A percentile compares a stretch with the other conserved stretches of the same genome.
phyloP scores from a whole-genome alignment of 2,329 filamentous ascomycete species.

The Blastomyces silverae region DNA sequence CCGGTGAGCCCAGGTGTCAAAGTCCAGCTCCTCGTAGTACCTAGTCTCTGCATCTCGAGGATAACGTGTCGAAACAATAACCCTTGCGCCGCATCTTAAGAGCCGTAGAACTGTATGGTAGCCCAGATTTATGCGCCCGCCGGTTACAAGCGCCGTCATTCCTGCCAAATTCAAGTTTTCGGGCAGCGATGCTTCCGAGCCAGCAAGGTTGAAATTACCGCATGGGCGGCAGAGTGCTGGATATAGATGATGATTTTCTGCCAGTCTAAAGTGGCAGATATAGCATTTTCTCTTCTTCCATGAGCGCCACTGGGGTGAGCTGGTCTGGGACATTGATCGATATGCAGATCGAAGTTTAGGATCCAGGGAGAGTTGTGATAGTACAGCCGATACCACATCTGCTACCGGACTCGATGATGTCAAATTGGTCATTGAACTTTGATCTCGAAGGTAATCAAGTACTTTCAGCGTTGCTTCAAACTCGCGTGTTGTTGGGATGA shows the following conservation, averaged over 20 bases:
- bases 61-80: constrained; percentile 36
- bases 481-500: constrained; percentile 18
- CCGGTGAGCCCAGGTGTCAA: constrained; percentile 22
- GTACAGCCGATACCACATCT: constrained; percentile 7
- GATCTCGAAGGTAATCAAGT: constrained; percentile 21
- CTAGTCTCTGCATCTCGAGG: constrained; percentile 31
- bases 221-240: constrained; percentile 31
- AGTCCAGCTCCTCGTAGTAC: constrained; percentile 25
- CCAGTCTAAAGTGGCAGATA: constrained; percentile 29
- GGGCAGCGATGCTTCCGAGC: constrained; percentile 27
- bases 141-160: constrained; percentile 33
- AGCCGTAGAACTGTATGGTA: constrained; percentile 32
- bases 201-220: constrained; percentile 33
- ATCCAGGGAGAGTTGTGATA: constrained; percentile 3
- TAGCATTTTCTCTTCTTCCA: constrained; percentile 27
- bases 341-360: constrained; percentile 2
- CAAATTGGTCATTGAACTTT: constrained; percentile 15
- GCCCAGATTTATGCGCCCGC: constrained; percentile 34
- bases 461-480: constrained; percentile 22
- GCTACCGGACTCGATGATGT: constrained; percentile 11
- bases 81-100: constrained; percentile 32
- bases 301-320: background rate
- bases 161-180: constrained; percentile 25
- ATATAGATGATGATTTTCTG: constrained; percentile 24
- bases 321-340: constrained; percentile 2